Evolutionary conservation across 768 basidiomycete genomes (phyloP).

Genomic region (Xerocomus spinulosus): DNA sequence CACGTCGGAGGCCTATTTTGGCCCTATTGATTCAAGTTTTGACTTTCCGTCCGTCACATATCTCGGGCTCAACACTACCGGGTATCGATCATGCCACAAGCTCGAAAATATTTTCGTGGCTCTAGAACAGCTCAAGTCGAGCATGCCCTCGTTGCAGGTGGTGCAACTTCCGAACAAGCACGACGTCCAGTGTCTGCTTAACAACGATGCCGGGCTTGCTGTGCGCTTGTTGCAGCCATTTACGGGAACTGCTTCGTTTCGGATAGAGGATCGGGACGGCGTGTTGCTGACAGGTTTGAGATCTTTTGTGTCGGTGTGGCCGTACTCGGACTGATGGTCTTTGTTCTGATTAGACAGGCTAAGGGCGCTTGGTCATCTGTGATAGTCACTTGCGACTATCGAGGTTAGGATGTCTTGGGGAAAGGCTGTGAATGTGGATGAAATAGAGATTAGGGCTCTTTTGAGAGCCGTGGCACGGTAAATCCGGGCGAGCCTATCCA

Average conservation of each 20-base stretch:
- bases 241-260: conserved; percentile 4
- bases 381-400: too few species aligned
- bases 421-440: too few species aligned
- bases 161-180: conserved; percentile 18
- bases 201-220: conserved; percentile 9
- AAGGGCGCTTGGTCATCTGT: conserved; percentile 5
- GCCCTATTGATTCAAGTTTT: neutral
- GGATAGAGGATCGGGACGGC: conserved; percentile 22
- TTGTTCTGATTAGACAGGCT: conserved; percentile 12
- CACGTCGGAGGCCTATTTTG: neutral
- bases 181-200: conserved; percentile 17
- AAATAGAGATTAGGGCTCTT: too few species aligned
- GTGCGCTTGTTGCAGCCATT: conserved; percentile 9
- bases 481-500: too few species aligned
- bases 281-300: conserved; percentile 20
- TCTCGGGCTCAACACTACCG: conserved; percentile 11
- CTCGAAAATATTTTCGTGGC: conserved; percentile 10
- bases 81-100: neutral
- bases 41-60: conserved; percentile 14
- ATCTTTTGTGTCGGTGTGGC: neutral
- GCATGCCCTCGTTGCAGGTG: conserved; percentile 16
- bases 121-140: conserved; percentile 9
- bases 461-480: too few species aligned
- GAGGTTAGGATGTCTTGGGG: too few species aligned
- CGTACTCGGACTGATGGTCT: neutral